phyloP scores from a whole-genome alignment of 371 early-diverging fungal species.

The Batkoa obscura region DNA sequence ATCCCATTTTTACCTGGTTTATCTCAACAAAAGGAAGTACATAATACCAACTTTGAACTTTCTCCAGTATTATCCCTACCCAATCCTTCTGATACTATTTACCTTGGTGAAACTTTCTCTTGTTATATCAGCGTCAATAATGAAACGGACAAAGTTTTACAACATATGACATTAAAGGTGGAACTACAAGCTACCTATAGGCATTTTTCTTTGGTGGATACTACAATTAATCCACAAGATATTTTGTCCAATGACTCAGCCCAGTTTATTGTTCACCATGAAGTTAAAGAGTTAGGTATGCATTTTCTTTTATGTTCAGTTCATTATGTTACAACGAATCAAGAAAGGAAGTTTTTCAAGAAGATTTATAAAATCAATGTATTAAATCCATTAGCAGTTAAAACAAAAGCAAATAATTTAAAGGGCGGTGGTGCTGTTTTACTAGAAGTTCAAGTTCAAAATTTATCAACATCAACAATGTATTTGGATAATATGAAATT shows the following conservation, averaged over 20 bases:
- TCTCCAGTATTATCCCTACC: slow-evolving; percentile 16
- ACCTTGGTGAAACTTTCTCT: slow-evolving; percentile 85
- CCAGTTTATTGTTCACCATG: slow-evolving; percentile 63
- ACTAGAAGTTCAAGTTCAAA: slow-evolving; percentile 85
- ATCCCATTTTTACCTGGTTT: not conserved
- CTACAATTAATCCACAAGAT: slow-evolving; percentile 15
- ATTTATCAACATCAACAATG: slow-evolving; percentile 59
- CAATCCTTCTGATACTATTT: slow-evolving; percentile 70
- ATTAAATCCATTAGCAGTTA: slow-evolving; percentile 84
- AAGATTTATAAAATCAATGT: slow-evolving; percentile 92
- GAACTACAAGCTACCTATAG: slow-evolving; percentile 74
- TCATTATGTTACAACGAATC: slow-evolving; percentile 45
- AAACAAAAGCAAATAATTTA: slow-evolving; percentile 74
- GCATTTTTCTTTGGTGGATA: slow-evolving; percentile 53
- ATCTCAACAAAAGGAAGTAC: not conserved
- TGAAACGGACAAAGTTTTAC: slow-evolving; percentile 32
- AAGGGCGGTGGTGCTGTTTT: slow-evolving; percentile 47
- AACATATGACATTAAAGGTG: slow-evolving; percentile 51
- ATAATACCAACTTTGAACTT: not conserved
- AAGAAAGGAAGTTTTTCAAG: slow-evolving; percentile 50
- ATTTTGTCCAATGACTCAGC: slow-evolving; percentile 32
- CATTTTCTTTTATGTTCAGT: slow-evolving; percentile 82
- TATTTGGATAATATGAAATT: slow-evolving; percentile 74
- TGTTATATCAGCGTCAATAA: slow-evolving; percentile 77
- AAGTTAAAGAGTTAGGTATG: slow-evolving; percentile 84